These are phyloP conservation scores for Pythium aquatile DNA, from an alignment of 352 stramenopile genomes.

Conservation along the genomic window DNA sequence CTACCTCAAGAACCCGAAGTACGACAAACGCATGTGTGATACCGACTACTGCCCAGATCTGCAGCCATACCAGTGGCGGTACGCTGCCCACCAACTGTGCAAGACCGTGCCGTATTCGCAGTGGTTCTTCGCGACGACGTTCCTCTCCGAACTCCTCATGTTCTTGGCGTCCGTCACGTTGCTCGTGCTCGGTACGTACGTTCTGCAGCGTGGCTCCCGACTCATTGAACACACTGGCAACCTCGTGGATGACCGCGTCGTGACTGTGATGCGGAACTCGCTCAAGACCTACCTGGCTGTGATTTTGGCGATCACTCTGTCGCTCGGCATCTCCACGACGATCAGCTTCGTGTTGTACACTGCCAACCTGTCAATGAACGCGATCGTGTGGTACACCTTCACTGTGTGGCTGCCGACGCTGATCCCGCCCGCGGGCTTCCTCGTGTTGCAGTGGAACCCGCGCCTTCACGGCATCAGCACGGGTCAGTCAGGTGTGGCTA, in stretches of 20 bases:
- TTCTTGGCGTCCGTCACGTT: slow-evolving; percentile 60
- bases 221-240: slow-evolving; percentile 75
- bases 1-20: slow-evolving; percentile 84
- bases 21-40: slow-evolving; percentile 61
- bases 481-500: slow-evolving; percentile 24
- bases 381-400: slow-evolving; percentile 79
- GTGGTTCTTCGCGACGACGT: slow-evolving; percentile 58
- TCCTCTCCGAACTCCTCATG: slow-evolving; percentile 54
- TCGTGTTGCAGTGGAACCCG: slow-evolving; percentile 85
- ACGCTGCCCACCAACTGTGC: slow-evolving; percentile 62
- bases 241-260: slow-evolving; percentile 70
- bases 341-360: slow-evolving; percentile 70
- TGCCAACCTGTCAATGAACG: slow-evolving; percentile 60
- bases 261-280: slow-evolving; percentile 77
- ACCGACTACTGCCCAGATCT: slow-evolving; percentile 79
- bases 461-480: slow-evolving; percentile 72
- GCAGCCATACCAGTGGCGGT: slow-evolving; percentile 80
- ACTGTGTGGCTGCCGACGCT: slow-evolving; percentile 78
- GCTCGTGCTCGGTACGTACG: slow-evolving; percentile 63
- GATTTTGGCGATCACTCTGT: slow-evolving; percentile 69
- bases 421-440: slow-evolving; percentile 69
- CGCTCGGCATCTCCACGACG: slow-evolving; percentile 55
- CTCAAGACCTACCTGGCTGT: slow-evolving; percentile 73
- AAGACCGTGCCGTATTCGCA: slow-evolving; percentile 61
- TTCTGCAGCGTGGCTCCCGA: slow-evolving; percentile 63